A percentile compares a stretch with the other conserved stretches of the same genome.
These are phyloP conservation scores for Metarhizium rileyi DNA, from an alignment of 2,329 filamentous ascomycete species.

Conservation along the genomic window DNA sequence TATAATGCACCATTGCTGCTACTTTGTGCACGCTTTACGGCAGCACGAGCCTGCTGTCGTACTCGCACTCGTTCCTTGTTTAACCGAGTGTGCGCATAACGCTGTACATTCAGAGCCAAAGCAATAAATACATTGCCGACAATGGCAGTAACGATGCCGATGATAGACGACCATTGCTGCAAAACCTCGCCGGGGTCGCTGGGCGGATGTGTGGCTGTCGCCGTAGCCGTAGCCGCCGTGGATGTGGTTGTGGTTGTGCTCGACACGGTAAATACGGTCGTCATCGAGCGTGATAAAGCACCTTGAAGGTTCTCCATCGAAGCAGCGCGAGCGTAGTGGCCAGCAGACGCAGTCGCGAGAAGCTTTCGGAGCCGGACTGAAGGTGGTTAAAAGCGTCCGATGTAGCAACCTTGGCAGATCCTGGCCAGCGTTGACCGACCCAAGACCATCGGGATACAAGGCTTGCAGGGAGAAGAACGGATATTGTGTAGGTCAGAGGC, in stretches of 20 bases:
- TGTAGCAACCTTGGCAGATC: neutral
- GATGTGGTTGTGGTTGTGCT: slow-evolving; percentile 1
- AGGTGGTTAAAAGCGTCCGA: neutral
- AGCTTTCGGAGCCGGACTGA: neutral
- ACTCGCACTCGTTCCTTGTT: slow-evolving; percentile 57
- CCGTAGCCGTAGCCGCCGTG: neutral
- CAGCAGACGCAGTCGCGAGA: slow-evolving; percentile 3
- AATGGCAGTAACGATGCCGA: slow-evolving; percentile 90
- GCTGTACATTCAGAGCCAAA: slow-evolving; percentile 89
- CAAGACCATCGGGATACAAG: slow-evolving; percentile 2
- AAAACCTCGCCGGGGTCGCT: slow-evolving; percentile 37
- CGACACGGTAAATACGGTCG: neutral
- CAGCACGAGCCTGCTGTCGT: slow-evolving; percentile 43
- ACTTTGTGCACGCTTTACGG: slow-evolving; percentile 36
- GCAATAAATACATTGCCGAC: slow-evolving; percentile 90
- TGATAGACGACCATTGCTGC: slow-evolving; percentile 79
- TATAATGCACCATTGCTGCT: slow-evolving; percentile 21
- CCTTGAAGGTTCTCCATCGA: slow-evolving; percentile 1
- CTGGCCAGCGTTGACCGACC: neutral
- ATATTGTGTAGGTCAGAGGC: neutral
- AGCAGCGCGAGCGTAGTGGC: slow-evolving; percentile 2
- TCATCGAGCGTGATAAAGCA: neutral
- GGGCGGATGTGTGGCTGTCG: slow-evolving; percentile 10
- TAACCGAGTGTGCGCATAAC: slow-evolving; percentile 85
- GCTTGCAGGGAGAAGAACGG: neutral